phyloP scores from a whole-genome alignment of 805 yeast species.

The Soucietia sequanensis region DNA sequence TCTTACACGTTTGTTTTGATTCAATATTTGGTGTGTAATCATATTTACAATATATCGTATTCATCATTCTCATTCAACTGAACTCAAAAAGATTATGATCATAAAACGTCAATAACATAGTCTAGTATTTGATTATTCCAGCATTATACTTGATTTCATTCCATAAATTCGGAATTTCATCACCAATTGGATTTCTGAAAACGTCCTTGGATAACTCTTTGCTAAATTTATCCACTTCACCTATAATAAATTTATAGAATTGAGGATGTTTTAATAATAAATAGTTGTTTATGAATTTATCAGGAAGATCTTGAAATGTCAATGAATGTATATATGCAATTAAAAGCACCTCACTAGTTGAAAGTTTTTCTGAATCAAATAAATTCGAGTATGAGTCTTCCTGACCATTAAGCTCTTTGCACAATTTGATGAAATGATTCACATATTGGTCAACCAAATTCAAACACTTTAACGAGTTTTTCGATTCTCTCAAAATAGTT shows the following conservation, averaged over 20 bases:
- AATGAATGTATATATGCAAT: conserved; percentile 36
- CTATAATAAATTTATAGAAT: conserved; percentile 9
- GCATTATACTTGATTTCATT: conserved; percentile 28
- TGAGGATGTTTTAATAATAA: conserved; percentile 30
- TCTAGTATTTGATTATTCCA: neutral
- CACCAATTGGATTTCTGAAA: conserved; percentile 22
- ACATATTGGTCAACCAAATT: conserved; percentile 21
- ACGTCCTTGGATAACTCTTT: conserved; percentile 4
- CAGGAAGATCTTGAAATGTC: conserved; percentile 36
- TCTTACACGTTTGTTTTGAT: too few species aligned
- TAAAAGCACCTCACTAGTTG: conserved; percentile 37
- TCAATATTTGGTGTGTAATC: too few species aligned
- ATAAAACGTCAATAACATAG: too few species aligned
- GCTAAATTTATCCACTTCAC: conserved; percentile 9
- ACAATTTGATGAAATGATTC: conserved; percentile 13
- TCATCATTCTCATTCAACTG: too few species aligned
- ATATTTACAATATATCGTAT: too few species aligned
- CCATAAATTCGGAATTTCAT: conserved; percentile 33
- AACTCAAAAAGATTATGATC: too few species aligned
- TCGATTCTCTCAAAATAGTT: conserved; percentile 28
- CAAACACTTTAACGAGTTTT: conserved; percentile 32
- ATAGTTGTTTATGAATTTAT: conserved; percentile 37
- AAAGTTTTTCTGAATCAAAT: conserved; percentile 6
- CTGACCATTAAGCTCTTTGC: conserved; percentile 12
- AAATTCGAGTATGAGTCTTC: conserved; percentile 9